Conservation (phyloP, 2,329 filamentous ascomycete genomes). For the Monosporascus sp. region DNA sequence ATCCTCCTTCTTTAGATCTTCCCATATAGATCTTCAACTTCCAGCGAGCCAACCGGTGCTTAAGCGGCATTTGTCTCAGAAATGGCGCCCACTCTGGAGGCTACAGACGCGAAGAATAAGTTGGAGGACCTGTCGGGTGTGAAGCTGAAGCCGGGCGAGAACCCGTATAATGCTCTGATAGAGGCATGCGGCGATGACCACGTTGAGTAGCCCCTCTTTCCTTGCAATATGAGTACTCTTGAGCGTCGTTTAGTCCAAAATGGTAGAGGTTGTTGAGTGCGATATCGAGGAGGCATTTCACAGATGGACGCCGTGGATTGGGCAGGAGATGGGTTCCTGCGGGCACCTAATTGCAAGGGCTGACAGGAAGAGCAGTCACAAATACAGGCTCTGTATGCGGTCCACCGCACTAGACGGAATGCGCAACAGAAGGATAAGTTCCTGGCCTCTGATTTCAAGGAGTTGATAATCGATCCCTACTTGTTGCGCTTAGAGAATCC, state of each 20-base stretch:
- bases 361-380: conserved; percentile 41
- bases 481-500: conserved; percentile 64
- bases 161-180: conserved; percentile 74
- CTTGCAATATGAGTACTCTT: not conserved
- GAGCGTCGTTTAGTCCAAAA: not conserved
- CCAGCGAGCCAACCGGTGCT: too few relatives aligned
- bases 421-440: conserved; percentile 70
- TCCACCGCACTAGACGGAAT: conserved; percentile 72
- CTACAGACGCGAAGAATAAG: conserved; percentile 42
- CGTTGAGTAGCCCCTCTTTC: conserved; percentile 41
- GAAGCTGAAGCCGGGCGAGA: conserved; percentile 48
- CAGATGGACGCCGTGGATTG: too few relatives aligned
- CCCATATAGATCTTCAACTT: too few relatives aligned
- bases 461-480: conserved; percentile 71
- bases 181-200: conserved; percentile 59
- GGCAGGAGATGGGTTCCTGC: too few relatives aligned
- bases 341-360: not conserved
- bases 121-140: conserved; percentile 51
- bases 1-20: not conserved
- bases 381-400: conserved; percentile 67
- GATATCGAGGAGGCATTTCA: too few relatives aligned
- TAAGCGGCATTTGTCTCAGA: not conserved
- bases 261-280: too few relatives aligned
- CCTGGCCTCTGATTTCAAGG: conserved; percentile 60
- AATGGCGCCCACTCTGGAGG: conserved; percentile 33